Evolutionary conservation across 768 basidiomycete species (phyloP).

Genomic region (Leccinum rimulosum): DNA sequence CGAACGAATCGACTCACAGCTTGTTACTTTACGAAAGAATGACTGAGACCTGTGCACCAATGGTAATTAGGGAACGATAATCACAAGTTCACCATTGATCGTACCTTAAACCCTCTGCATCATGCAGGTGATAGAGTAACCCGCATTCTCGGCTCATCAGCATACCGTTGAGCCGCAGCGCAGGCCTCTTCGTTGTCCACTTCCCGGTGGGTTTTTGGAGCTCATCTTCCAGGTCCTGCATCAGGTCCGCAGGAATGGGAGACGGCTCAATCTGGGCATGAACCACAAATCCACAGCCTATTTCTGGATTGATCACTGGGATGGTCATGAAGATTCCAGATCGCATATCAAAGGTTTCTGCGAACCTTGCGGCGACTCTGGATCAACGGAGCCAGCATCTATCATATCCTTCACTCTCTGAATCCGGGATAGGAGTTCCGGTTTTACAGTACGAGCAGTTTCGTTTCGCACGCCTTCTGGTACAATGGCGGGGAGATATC

Average conservation of each 20-base stretch:
- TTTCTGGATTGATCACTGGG: conserved; percentile 45
- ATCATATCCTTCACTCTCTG: conserved; percentile 60
- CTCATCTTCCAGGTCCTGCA: conserved; percentile 74
- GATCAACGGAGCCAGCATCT: conserved; percentile 60
- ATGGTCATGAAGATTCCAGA: background rate
- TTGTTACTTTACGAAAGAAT: conserved; percentile 75
- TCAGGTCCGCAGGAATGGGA: conserved; percentile 47
- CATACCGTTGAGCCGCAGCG: conserved; percentile 58
- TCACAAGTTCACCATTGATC: conserved; percentile 8
- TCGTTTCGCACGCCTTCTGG: conserved; percentile 54
- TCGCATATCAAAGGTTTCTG: background rate
- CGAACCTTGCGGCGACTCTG: conserved; percentile 41
- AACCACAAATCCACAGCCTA: conserved; percentile 63
- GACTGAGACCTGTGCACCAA: conserved; percentile 43
- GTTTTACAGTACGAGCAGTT: conserved; percentile 55
- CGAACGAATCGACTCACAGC: conserved; percentile 39
- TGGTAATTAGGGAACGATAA: background rate
- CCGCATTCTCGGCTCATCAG: conserved; percentile 82
- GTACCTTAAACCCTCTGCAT: conserved; percentile 70
- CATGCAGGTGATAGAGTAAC: conserved; percentile 61
- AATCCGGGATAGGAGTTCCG: conserved; percentile 59
- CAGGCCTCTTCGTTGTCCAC: conserved; percentile 54
- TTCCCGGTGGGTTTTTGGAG: conserved; percentile 72
- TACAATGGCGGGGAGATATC: conserved; percentile 63
- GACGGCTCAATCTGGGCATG: conserved; percentile 63